A percentile compares a stretch with the other conserved stretches of the same genome.
These are phyloP conservation scores for Candida easanensis DNA, from an alignment of 805 yeast genomes.

Conservation along the genomic window DNA sequence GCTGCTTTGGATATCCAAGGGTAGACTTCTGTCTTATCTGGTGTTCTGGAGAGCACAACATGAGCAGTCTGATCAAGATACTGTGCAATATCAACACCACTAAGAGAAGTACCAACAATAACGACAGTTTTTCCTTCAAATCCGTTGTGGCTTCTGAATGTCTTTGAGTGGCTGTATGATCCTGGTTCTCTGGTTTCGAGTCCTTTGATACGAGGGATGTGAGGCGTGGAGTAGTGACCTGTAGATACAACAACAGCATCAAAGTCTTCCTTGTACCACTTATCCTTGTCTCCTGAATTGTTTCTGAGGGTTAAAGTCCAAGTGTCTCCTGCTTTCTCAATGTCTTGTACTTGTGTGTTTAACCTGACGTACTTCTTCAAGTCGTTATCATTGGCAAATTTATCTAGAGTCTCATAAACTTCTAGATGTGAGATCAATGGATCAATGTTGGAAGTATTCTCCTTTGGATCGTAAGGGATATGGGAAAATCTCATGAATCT, in stretches of 20 bases:
- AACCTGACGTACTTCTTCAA: slow-evolving; percentile 3
- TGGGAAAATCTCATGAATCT: slow-evolving; percentile 33
- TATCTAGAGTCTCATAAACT: slow-evolving; percentile 2
- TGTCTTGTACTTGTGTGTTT: slow-evolving; percentile 12
- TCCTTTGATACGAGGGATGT: slow-evolving; percentile 48
- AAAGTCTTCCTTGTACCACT: slow-evolving; percentile 42
- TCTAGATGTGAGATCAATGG: slow-evolving; percentile 6
- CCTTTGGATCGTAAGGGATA: background rate
- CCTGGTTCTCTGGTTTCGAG: slow-evolving; percentile 38
- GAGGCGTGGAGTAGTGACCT: slow-evolving; percentile 59
- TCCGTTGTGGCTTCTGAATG: slow-evolving; percentile 37
- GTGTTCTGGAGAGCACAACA: slow-evolving; percentile 49
- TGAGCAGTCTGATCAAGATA: slow-evolving; percentile 32
- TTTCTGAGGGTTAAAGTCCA: slow-evolving; percentile 33
- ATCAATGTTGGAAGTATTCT: background rate
- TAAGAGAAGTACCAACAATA: slow-evolving; percentile 42
- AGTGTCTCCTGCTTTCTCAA: slow-evolving; percentile 10
- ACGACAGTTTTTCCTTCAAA: slow-evolving; percentile 40
- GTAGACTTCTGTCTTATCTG: slow-evolving; percentile 8
- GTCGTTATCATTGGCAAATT: slow-evolving; percentile 4
- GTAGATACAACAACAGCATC: slow-evolving; percentile 57
- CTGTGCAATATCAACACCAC: slow-evolving; percentile 41
- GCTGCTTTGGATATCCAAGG: slow-evolving; percentile 7
- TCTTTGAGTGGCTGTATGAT: slow-evolving; percentile 26
- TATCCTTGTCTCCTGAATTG: slow-evolving; percentile 5